phyloP scores from a whole-genome alignment of 108 stramenopile species.

The Mediolabrus comicus region DNA sequence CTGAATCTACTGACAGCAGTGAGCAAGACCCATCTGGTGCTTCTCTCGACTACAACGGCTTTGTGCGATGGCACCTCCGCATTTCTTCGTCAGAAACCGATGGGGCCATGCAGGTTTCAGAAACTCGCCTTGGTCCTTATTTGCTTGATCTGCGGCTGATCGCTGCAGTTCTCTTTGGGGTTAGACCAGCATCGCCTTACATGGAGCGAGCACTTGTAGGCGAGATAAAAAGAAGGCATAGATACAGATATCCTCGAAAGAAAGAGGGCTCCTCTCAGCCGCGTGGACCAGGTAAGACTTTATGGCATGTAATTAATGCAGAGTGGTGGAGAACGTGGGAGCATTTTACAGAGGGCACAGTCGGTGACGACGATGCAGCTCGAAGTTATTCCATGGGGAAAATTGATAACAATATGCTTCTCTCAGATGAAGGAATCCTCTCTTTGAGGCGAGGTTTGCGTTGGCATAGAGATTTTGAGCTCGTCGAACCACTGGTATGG shows the following conservation, averaged over 20 bases:
- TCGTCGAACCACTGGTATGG: constrained; percentile 81
- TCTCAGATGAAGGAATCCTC: constrained; percentile 75
- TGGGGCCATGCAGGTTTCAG: constrained; percentile 11
- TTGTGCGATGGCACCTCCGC: constrained; percentile 66
- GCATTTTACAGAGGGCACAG: constrained; percentile 45
- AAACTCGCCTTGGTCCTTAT: constrained; percentile 60
- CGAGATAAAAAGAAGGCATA: constrained; percentile 75
- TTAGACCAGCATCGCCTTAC: constrained; percentile 66
- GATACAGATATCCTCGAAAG: constrained; percentile 67
- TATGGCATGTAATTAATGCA: constrained; percentile 83
- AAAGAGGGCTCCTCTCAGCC: constrained; percentile 46
- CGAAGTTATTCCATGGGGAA: constrained; percentile 40
- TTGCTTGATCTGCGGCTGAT: constrained; percentile 75
- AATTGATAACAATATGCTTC: constrained; percentile 70
- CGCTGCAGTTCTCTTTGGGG: constrained; percentile 75
- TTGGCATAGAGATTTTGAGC: constrained; percentile 82
- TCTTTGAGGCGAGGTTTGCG: constrained; percentile 66
- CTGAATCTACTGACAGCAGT: constrained; percentile 24
- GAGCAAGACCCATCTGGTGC: constrained; percentile 3
- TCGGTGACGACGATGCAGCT: constrained; percentile 43
- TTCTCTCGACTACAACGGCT: constrained; percentile 50
- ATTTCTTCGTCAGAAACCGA: constrained; percentile 20
- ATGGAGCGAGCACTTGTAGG: constrained; percentile 62
- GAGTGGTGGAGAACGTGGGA: constrained; percentile 69
- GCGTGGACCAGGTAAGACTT: constrained; percentile 75